Percentiles rank a stretch among this genome's conserved stretches.
These are phyloP conservation scores for Ceratocystis papillata DNA, from an alignment of 2,329 filamentous ascomycete species.

Conservation along the genomic window DNA sequence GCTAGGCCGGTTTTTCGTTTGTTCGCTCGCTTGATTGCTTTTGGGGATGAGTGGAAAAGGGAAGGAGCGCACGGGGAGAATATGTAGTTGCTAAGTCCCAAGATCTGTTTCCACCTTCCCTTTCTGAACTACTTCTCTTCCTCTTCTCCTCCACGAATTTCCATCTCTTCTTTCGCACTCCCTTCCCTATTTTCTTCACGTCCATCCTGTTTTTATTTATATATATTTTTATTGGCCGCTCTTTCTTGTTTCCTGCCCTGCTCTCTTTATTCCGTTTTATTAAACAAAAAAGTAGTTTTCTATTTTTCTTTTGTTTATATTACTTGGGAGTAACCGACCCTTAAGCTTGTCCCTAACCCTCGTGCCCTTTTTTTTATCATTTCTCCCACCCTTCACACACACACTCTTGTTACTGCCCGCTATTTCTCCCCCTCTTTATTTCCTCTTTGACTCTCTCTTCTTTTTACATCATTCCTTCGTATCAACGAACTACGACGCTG, in stretches of 20 bases:
- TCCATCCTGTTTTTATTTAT: neutral
- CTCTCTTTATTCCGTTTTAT: neutral
- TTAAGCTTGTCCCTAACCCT: neutral
- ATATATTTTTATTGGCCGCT: neutral
- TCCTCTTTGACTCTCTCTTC: neutral
- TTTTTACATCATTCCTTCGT: neutral
- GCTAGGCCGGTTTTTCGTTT: too few relatives aligned
- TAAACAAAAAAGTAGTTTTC: neutral
- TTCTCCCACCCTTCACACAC: neutral
- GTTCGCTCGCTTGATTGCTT: neutral
- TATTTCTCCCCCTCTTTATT: slow-evolving; percentile 14
- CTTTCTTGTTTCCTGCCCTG: neutral
- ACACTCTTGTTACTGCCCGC: neutral
- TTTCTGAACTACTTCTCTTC: neutral
- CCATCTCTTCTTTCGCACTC: neutral
- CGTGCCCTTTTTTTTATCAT: neutral
- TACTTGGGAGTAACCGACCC: neutral
- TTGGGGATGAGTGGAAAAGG: neutral
- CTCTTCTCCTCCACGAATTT: neutral
- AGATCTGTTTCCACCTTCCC: slow-evolving; percentile 11
- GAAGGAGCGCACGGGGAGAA: neutral
- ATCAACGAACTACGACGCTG: neutral
- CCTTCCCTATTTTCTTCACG: neutral
- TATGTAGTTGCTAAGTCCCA: neutral
- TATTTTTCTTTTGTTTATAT: neutral